Conservation (phyloP, 768 basidiomycete species). For the Termitomyces sp. region DNA sequence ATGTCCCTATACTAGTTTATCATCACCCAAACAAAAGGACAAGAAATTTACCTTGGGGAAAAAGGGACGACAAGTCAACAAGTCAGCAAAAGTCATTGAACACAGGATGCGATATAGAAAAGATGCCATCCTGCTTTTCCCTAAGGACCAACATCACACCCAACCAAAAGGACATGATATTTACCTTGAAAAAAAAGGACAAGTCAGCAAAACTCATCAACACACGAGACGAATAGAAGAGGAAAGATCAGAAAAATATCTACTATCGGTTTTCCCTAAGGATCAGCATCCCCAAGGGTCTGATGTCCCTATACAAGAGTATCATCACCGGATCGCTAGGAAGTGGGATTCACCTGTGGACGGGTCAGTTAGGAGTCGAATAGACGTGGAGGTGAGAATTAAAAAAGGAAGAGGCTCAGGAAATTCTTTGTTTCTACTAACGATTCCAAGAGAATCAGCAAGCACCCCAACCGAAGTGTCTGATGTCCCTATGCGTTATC, state of each 20-base stretch:
- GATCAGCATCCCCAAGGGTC: constrained; percentile 59
- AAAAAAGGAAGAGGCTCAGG: constrained; percentile 28
- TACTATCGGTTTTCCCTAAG: constrained; percentile 45
- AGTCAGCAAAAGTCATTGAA: neutral
- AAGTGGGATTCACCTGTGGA: constrained; percentile 32
- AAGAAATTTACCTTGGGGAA: constrained; percentile 34
- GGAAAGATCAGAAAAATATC: constrained; percentile 14
- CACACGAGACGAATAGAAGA: neutral
- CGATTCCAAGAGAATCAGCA: constrained; percentile 35
- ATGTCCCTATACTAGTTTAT: constrained; percentile 54
- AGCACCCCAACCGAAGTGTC: constrained; percentile 31
- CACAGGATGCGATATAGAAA: neutral
- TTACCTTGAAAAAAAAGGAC: constrained; percentile 37
- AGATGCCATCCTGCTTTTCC: constrained; percentile 43
- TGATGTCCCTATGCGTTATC: constrained; percentile 42
- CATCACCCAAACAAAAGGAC: constrained; percentile 26
- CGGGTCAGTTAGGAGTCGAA: neutral
- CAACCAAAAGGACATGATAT: constrained; percentile 8
- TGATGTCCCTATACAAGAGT: constrained; percentile 59
- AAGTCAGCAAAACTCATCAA: neutral
- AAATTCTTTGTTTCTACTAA: constrained; percentile 58
- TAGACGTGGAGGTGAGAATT: neutral
- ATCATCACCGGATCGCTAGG: constrained; percentile 28
- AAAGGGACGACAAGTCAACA: neutral
- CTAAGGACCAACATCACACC: constrained; percentile 49